Evolutionary conservation across 352 stramenopile species (phyloP).

Genomic region (Pythium biforme): DNA sequence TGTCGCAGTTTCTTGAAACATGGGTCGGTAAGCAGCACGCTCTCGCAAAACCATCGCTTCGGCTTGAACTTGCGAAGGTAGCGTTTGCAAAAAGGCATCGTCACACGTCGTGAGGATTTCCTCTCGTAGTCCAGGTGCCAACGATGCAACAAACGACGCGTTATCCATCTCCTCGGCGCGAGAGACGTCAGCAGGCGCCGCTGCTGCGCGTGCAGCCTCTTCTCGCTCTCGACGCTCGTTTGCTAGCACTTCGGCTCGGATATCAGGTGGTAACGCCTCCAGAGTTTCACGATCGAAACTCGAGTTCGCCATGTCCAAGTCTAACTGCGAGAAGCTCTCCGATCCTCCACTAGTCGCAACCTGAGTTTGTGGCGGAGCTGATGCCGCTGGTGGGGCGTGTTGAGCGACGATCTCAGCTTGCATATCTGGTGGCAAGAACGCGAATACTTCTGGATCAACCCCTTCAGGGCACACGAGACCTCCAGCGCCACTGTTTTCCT

Average conservation of each 20-base stretch:
- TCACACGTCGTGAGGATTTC: constrained; percentile 97
- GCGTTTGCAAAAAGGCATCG: constrained; percentile 92
- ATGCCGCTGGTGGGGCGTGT: constrained; percentile 36
- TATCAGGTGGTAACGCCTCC: constrained; percentile 95
- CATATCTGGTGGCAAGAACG: constrained; percentile 94
- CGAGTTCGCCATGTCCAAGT: constrained; percentile 85
- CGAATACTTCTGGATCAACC: constrained; percentile 97
- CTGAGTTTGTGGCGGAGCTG: constrained; percentile 16
- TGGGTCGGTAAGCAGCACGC: constrained; percentile 77
- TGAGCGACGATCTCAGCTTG: constrained; percentile 94
- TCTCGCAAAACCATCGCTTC: constrained; percentile 96
- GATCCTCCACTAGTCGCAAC: constrained; percentile 24
- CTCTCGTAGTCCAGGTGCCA: constrained; percentile 93
- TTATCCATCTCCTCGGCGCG: constrained; percentile 99
- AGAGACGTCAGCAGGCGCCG: constrained; percentile 89
- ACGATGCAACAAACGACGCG: constrained; percentile 95
- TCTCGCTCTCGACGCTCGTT: constrained; percentile 94
- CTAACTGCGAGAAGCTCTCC: constrained; percentile 74
- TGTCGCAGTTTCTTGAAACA: constrained; percentile 49
- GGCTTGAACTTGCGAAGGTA: constrained; percentile 92
- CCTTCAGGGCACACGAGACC: constrained; percentile 87
- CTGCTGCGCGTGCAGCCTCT: constrained; percentile 58
- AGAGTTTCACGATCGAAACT: constrained; percentile 95
- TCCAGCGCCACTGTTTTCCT: not conserved
- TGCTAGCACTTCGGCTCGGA: constrained; percentile 95